Conservation (phyloP, 2,329 filamentous ascomycete species). For the Colletotrichum truncatum region DNA sequence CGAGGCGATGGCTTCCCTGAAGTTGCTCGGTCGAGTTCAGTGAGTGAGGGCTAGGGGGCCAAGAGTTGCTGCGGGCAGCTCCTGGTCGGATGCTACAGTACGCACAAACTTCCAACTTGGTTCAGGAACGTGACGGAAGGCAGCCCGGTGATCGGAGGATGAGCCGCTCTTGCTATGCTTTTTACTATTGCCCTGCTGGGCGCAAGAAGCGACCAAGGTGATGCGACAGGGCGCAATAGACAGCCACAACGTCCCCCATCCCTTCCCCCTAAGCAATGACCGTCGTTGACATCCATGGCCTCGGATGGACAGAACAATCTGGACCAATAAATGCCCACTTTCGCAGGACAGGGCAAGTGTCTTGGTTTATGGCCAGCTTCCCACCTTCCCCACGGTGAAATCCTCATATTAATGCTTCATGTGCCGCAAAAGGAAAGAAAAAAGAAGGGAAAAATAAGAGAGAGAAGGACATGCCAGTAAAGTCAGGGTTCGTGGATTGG, state of each 20-base stretch:
- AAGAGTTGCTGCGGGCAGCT: conserved; percentile 9
- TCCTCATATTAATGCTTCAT: conserved; percentile 17
- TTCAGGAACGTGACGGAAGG: conserved; percentile 19
- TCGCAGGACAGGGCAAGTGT: conserved; percentile 15
- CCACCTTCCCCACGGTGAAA: conserved; percentile 9
- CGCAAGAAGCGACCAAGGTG: too few species aligned
- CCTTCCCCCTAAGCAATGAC: neutral
- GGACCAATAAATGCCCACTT: conserved; percentile 25
- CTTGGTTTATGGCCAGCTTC: conserved; percentile 15
- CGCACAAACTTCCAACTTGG: neutral
- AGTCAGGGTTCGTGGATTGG: conserved; percentile 3
- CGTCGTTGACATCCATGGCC: conserved; percentile 13
- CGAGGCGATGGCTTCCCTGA: conserved; percentile 11
- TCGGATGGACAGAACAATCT: conserved; percentile 7
- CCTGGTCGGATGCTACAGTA: conserved; percentile 7
- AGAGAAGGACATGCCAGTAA: conserved; percentile 1
- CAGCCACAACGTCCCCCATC: conserved; percentile 13
- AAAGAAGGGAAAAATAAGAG: too few species aligned
- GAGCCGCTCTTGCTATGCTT: neutral
- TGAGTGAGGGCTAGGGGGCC: conserved; percentile 7
- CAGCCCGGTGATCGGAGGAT: conserved; percentile 16
- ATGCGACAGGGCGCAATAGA: conserved; percentile 15
- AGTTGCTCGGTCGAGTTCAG: too few species aligned
- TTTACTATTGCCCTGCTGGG: too few species aligned
- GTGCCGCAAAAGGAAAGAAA: conserved; percentile 4